Evolutionary conservation across 805 yeast genomes (phyloP).

Genomic region (Candida glaebosa): DNA sequence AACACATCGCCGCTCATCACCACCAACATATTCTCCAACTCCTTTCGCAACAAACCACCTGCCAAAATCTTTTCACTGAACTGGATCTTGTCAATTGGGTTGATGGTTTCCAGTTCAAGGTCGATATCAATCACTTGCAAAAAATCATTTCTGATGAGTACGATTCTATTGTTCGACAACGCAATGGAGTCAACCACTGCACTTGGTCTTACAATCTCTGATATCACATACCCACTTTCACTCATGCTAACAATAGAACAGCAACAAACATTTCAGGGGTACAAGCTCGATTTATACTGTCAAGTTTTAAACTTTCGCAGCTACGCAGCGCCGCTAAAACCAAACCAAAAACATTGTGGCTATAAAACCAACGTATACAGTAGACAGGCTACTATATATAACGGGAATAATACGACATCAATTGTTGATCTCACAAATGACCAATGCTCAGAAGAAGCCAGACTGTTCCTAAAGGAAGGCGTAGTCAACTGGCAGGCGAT

Average conservation of each 20-base stretch:
- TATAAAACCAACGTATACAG: neutral
- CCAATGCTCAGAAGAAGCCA: neutral
- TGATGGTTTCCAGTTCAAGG: neutral
- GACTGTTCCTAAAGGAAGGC: neutral
- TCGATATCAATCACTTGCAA: neutral
- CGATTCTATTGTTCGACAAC: conserved; percentile 4
- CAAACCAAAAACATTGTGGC: neutral
- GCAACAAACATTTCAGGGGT: neutral
- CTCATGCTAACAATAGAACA: neutral
- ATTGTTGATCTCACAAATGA: neutral
- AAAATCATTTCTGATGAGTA: neutral
- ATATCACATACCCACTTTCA: conserved; percentile 11
- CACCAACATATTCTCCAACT: neutral
- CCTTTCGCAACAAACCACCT: neutral
- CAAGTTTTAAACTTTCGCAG: neutral
- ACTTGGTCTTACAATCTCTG: conserved; percentile 14
- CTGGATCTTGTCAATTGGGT: neutral
- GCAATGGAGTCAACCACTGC: conserved; percentile 10
- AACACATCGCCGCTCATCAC: conserved; percentile 1
- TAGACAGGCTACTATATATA: too few relatives aligned
- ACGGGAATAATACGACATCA: too few relatives aligned
- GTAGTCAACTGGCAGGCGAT: too few relatives aligned
- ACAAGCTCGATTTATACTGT: neutral
- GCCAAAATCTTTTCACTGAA: conserved; percentile 1
- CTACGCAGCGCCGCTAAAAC: neutral